Conservation (phyloP, 441 rosid genomes). For the Bruguiera hainesii region DNA sequence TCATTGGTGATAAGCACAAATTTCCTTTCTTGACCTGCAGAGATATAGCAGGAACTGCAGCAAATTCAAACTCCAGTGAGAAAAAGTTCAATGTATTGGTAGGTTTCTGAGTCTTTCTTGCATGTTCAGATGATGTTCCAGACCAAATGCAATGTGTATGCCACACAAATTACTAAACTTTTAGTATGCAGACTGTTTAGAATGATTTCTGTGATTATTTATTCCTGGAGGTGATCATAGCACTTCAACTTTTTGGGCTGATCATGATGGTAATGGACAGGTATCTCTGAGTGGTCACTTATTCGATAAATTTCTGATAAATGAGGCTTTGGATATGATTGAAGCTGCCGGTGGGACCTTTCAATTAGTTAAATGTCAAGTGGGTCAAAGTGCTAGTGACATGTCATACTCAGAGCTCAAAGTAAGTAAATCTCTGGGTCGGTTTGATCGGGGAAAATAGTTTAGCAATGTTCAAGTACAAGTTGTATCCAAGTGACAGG, state of each 20-base stretch:
- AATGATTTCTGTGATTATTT: not conserved
- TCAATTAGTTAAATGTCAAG: constrained; percentile 79
- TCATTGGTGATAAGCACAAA: constrained; percentile 3
- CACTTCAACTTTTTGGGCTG: constrained; percentile 16
- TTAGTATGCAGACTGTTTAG: not conserved
- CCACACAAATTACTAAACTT: constrained; percentile 3
- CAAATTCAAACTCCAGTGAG: constrained; percentile 37
- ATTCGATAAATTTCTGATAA: constrained; percentile 86
- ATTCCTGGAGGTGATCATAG: constrained; percentile 5
- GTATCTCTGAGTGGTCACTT: constrained; percentile 93
- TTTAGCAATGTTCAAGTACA: not conserved
- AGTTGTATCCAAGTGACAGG: not conserved
- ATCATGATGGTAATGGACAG: constrained; percentile 39
- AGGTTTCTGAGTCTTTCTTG: constrained; percentile 24
- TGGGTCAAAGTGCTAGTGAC: constrained; percentile 73
- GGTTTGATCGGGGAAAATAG: constrained; percentile 10
- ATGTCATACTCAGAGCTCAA: constrained; percentile 85
- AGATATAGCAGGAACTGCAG: constrained; percentile 35
- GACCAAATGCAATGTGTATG: constrained; percentile 10
- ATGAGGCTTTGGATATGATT: constrained; percentile 90
- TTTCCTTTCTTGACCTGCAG: constrained; percentile 39
- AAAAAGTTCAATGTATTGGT: constrained; percentile 70
- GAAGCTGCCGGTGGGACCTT: constrained; percentile 91
- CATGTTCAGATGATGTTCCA: constrained; percentile 8
- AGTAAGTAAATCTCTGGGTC: constrained; percentile 41